Evolutionary conservation across 1,139 yeast species (phyloP).

Genomic region (Wickerhamiella infanticola): DNA sequence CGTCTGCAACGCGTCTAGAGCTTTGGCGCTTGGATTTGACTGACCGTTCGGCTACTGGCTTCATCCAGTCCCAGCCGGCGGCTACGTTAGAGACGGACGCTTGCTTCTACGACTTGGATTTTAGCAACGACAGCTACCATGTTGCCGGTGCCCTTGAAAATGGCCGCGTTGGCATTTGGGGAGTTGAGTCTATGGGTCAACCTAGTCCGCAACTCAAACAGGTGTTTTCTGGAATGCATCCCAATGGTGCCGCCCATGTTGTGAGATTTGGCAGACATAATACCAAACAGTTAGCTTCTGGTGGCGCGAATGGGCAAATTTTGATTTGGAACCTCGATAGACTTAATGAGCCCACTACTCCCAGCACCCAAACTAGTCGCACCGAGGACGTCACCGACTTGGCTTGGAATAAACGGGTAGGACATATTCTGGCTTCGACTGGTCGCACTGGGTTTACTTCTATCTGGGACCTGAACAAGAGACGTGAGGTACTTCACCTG

Average conservation of each 20-base stretch:
- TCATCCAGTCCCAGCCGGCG: conserved; percentile 28
- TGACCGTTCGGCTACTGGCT: conserved; percentile 24
- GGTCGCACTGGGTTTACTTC: conserved; percentile 75
- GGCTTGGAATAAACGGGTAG: conserved; percentile 77
- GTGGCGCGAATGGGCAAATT: conserved; percentile 77
- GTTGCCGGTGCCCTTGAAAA: conserved; percentile 85
- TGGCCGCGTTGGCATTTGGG: conserved; percentile 70
- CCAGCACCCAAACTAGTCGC: conserved; percentile 60
- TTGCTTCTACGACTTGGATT: conserved; percentile 67
- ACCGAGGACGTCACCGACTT: conserved; percentile 69
- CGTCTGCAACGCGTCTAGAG: conserved; percentile 60
- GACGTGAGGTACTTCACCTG: conserved; percentile 77
- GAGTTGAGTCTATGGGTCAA: conserved; percentile 21
- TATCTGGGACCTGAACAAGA: conserved; percentile 84
- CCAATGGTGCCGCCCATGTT: conserved; percentile 40
- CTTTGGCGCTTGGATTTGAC: conserved; percentile 57
- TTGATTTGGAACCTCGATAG: conserved; percentile 72
- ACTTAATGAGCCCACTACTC: conserved; percentile 43
- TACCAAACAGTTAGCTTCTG: conserved; percentile 61
- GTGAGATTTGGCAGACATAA: conserved; percentile 69
- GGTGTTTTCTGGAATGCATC: conserved; percentile 19
- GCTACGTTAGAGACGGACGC: conserved; percentile 18
- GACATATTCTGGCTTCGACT: conserved; percentile 84
- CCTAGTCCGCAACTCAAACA: conserved; percentile 5
- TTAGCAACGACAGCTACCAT: conserved; percentile 55